Base-by-base conservation (phyloP, 768 basidiomycete genomes). In the Glaciozyma antarctica region DNA sequence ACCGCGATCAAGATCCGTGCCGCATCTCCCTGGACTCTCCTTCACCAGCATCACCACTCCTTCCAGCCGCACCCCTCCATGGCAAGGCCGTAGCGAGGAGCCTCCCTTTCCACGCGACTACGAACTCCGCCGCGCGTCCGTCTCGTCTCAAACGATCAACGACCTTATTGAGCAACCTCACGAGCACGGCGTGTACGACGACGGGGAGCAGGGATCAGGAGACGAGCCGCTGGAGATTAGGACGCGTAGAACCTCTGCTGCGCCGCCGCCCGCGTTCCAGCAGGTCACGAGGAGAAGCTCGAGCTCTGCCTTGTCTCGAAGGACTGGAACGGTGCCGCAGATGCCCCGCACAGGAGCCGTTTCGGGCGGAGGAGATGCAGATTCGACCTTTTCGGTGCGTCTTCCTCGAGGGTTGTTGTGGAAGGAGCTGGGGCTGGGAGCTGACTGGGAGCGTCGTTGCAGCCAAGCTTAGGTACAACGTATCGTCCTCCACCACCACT, bases 211-310 rank as follows among this genome's bases (percentile, higher is more conserved):
- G 16, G 34, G 53, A 2, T 60, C 43, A 3, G 54, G 51, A 1
- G 63, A 65, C 28, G 58, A 58, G 5, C 48, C 61, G 22, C 55
- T 69, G n/a, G 68, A 69, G 58, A 61, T 69, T 17, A 58, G 26
- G 16, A 16, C 61, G 5, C 41, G 60, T 1, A 48, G 58, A 24
- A 38, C 45, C 15, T 19, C n/a, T 4, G 30, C 26, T 9, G 24
- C 41, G 0, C 21, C 55, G 6, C 13, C 61, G 22, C 24, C 61
- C 2, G 38, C 55, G 2, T 13, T 32, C 15, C 12, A 16, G 22
- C 21, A 45, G 49, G 28, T 24, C 24, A 13, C 43, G 61, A 44
- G 52, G 32, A 12, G 52, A 10, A 3, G 38, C 52, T n/a, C 5
- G 28, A 16, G 8, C 62, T 9, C 13, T n/a, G 3, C 60, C 53